Conservation (phyloP, 164 flowering plant genomes). For the Tetrastigma voinierianum region DNA sequence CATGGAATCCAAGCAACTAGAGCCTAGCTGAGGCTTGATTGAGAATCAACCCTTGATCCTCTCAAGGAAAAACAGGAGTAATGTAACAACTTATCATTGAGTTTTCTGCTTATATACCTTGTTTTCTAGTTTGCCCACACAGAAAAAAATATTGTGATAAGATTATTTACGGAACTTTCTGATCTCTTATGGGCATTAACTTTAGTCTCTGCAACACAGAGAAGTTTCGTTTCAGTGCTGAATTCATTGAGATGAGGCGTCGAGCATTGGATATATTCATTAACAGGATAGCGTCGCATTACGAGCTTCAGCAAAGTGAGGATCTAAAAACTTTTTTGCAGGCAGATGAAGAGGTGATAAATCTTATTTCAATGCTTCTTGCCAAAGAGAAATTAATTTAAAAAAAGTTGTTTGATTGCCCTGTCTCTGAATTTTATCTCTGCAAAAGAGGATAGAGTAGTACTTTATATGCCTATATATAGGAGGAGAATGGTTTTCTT, state of each 20-base stretch:
- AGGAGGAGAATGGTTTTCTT: too few relatives aligned
- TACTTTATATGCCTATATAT: too few relatives aligned
- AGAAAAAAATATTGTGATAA: background rate
- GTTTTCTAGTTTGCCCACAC: background rate
- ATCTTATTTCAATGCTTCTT: background rate
- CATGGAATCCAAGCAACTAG: too few relatives aligned
- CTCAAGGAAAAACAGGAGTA: too few relatives aligned
- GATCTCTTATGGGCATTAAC: constrained; percentile 2
- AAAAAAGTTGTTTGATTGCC: too few relatives aligned
- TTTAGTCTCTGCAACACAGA: constrained; percentile 48
- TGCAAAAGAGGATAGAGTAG: background rate
- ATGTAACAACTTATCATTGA: too few relatives aligned
- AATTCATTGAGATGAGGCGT: constrained; percentile 97
- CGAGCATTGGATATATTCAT: constrained; percentile 83
- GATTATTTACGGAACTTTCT: background rate
- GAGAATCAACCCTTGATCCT: too few relatives aligned
- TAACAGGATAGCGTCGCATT: constrained; percentile 86
- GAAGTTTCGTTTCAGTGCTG: constrained; percentile 95
- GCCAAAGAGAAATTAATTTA: too few relatives aligned
- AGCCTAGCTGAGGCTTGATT: too few relatives aligned
- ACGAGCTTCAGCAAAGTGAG: constrained; percentile 85
- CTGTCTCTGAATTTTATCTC: background rate
- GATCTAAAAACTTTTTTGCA: constrained; percentile 84
- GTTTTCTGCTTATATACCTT: background rate
- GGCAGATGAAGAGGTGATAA: constrained; percentile 86